Percentiles rank a stretch among this genome's conserved stretches.
Conservation (phyloP, 2,329 filamentous ascomycete species). For the Aspergillus viridinutans region DNA sequence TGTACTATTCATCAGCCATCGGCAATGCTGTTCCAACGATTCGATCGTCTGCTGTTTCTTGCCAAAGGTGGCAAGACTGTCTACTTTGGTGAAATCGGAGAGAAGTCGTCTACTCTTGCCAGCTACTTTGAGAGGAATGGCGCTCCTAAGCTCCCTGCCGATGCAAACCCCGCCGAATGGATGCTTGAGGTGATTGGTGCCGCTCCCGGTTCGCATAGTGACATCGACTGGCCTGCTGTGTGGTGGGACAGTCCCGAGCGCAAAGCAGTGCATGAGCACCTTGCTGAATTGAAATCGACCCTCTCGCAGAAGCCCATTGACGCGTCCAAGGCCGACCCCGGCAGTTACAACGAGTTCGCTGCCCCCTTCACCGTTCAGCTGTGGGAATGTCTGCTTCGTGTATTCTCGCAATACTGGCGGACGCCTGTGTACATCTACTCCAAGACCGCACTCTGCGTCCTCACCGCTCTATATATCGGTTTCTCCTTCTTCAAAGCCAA, state of each 20-base stretch:
- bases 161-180: constrained; percentile 72
- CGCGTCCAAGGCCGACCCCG: constrained; percentile 41
- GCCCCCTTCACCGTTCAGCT: constrained; percentile 68
- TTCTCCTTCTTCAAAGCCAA: constrained; percentile 75
- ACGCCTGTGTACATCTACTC: constrained; percentile 85
- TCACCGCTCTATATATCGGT: constrained; percentile 71
- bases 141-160: constrained; percentile 53
- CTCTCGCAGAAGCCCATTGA: constrained; percentile 40
- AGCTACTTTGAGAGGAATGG: constrained; percentile 64
- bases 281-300: constrained; percentile 49
- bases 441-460: constrained; percentile 65
- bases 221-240: constrained; percentile 62
- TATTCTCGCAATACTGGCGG: constrained; percentile 91
- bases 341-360: constrained; percentile 72
- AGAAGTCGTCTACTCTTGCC: constrained; percentile 54
- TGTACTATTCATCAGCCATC: constrained; percentile 98
- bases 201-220: constrained; percentile 59
- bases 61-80: constrained; percentile 63
- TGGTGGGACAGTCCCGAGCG: constrained; percentile 61
- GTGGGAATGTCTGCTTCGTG: constrained; percentile 63
- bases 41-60: constrained; percentile 62
- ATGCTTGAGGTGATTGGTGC: constrained; percentile 61
- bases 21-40: constrained; percentile 88
- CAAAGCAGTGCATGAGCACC: constrained; percentile 50
- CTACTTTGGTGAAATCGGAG: constrained; percentile 65